phyloP scores from a whole-genome alignment of 495 filamentous ascomycete species.

The Trichoderma gamsii region DNA sequence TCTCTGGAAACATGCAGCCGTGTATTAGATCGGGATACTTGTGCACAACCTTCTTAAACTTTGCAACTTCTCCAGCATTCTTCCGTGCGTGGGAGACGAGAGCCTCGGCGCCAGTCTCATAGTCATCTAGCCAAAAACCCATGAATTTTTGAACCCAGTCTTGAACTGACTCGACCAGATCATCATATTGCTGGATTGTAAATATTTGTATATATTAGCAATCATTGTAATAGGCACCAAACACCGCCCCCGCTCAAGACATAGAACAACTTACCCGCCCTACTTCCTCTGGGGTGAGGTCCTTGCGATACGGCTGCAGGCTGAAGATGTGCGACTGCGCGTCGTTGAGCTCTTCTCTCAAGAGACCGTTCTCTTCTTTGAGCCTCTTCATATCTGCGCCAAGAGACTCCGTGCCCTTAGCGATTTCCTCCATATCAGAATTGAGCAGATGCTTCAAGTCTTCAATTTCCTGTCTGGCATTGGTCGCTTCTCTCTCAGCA shows the following conservation, averaged over 20 bases:
- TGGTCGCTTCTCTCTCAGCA: neutral
- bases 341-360: constrained; percentile 24
- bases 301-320: constrained; percentile 29
- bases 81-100: constrained; percentile 18
- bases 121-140: constrained; percentile 23
- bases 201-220: neutral
- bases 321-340: constrained; percentile 32
- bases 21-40: constrained; percentile 21
- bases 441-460: constrained; percentile 14
- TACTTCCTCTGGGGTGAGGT: constrained; percentile 26
- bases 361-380: constrained; percentile 16
- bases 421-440: neutral
- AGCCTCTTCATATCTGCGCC: constrained; percentile 15
- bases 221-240: neutral
- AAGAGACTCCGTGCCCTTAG: neutral
- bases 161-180: constrained; percentile 23
- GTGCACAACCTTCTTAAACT: constrained; percentile 19
- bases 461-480: neutral
- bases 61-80: constrained; percentile 14
- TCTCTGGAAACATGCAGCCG: constrained; percentile 25
- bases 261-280: constrained; percentile 20
- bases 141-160: constrained; percentile 26
- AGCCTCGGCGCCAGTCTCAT: constrained; percentile 18
- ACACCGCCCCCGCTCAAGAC: neutral
- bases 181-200: constrained; percentile 25